Conservation (phyloP, 768 basidiomycete species). For the Ramaria rubella region DNA sequence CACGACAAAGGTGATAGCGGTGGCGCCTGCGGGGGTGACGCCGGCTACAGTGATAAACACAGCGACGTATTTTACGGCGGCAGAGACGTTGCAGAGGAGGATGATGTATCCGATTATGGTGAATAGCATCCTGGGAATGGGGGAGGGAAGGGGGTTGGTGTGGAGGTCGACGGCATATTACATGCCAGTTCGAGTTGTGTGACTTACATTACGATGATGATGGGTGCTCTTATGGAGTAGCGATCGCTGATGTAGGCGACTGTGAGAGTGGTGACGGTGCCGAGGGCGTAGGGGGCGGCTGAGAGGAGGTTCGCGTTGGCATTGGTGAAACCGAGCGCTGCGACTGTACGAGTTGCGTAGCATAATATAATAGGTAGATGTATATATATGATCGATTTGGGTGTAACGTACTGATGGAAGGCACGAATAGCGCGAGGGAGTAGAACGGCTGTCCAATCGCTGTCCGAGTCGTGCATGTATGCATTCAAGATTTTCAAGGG, state of each 20-base stretch:
- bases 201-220: constrained; percentile 23
- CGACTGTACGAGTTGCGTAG: constrained; percentile 1
- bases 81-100: constrained; percentile 1
- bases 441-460: constrained; percentile 35
- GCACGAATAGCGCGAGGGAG: constrained; percentile 31
- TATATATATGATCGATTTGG: not conserved
- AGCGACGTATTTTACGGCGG: constrained; percentile 12
- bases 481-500: no score
- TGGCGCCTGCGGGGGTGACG: constrained; percentile 3
- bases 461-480: no score
- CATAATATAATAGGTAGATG: no score
- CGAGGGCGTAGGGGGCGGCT: constrained; percentile 30
- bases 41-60: constrained; percentile 1
- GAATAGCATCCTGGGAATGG: no score
- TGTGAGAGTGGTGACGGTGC: constrained; percentile 32
- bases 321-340: constrained; percentile 25
- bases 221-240: constrained; percentile 25
- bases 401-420: constrained; percentile 29
- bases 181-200: no score
- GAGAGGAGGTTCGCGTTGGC: constrained; percentile 15
- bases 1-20: constrained; percentile 17
- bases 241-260: constrained; percentile 30
- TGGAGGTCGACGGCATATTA: no score
- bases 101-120: constrained; percentile 15
- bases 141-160: no score